A percentile compares a stretch with the other conserved stretches of the same genome.
Evolutionary conservation across 441 rosid genomes (phyloP).

Genomic region (Populus hybrid): DNA sequence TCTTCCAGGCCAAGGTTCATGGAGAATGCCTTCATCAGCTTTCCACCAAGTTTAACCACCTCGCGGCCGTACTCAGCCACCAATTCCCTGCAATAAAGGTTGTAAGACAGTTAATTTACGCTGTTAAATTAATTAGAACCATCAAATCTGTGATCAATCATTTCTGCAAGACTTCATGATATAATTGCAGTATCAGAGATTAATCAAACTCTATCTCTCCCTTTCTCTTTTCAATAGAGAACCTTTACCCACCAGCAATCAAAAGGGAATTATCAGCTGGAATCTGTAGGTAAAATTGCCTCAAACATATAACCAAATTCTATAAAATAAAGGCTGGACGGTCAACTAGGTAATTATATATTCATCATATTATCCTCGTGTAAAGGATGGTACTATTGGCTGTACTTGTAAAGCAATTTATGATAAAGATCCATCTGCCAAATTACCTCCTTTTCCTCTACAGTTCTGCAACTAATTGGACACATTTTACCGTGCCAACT

Average conservation of each 20-base stretch:
- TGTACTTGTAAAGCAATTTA: background rate
- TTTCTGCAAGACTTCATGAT: background rate
- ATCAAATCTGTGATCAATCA: background rate
- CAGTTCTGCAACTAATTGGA: background rate
- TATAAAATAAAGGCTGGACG: background rate
- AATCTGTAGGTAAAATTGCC: background rate
- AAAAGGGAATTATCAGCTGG: background rate
- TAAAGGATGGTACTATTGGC: background rate
- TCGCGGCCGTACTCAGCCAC: conserved; percentile 65
- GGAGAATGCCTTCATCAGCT: conserved; percentile 63
- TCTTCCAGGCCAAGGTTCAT: conserved; percentile 59
- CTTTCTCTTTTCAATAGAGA: background rate
- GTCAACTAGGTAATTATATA: background rate
- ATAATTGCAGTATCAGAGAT: background rate
- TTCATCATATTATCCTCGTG: background rate
- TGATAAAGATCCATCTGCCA: background rate
- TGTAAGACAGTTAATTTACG: too few relatives aligned
- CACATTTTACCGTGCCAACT: background rate
- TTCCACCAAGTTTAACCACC: conserved; percentile 46
- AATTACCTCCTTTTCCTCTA: background rate
- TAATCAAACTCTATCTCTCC: background rate
- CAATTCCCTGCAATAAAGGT: conserved; percentile 46
- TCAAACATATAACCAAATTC: background rate
- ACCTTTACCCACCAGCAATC: background rate
- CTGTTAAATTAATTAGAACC: too few relatives aligned